Evolutionary conservation across 805 yeast species (phyloP), one percentile per base, ranked within the genome.

Genomic region (Candida khao-thaluensis): DNA sequence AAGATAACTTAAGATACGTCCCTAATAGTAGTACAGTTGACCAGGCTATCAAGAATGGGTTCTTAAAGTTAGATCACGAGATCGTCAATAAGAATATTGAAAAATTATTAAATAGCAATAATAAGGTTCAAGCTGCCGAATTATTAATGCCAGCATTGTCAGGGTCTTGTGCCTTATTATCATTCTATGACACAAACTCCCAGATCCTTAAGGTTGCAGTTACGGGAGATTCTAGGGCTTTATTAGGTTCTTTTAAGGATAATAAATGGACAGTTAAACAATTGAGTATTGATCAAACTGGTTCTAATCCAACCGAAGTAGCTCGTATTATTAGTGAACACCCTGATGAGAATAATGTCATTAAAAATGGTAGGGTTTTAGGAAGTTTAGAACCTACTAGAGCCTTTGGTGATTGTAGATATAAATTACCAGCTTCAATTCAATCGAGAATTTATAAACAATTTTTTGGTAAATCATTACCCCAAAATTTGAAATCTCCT

Each of bases 391-490:
- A 93, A 62, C 99, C 99, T 10, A 79, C 96, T 0, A 74, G 99
- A 53, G 95, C 98, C 1, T 93, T 93, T 69, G 99, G 99, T 34
- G 99, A 93, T 61, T 95, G 96, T 43, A 76, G 96, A 45, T 93
- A 88, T 58, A 93, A 93, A 57, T 75, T 95, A 71, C 78, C 89
- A 57, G 82, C 51, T 45, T 79, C 81, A 16, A 74, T 87, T 41
- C 97, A 95, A 53, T 82, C 82, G 34, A 66, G 73, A 42, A 72
- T 85, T 17, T 82, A 86, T 50, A 74, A 82, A 45, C 81, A 81
- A 51, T 82, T 89, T 49, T 90, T 91, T 57, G 95, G 96, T 24
- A 76, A 91, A 56, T 65, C 76, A 42, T 76, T 85, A 17, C 95
- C 95, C 22, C 76, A 77, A 37, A 76, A 79, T 49, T 72, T 87